Evolutionary conservation across 2,329 filamentous ascomycete genomes (phyloP), one percentile per base, ranked within the genome.

Genomic region (Scedosporium aurantiacum): DNA sequence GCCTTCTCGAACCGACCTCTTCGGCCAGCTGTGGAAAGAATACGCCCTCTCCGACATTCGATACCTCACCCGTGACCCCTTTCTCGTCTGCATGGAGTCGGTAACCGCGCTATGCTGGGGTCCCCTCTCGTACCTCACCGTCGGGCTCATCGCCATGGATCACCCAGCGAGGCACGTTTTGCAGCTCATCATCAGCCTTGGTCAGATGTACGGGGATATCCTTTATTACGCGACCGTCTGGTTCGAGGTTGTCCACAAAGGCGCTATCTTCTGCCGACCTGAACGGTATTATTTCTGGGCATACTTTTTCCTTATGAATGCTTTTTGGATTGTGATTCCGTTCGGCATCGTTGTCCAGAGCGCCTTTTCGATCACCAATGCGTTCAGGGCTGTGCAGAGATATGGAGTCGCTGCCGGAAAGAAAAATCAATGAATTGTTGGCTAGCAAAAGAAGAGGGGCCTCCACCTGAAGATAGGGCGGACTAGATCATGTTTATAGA

Each of bases 21-120:
- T 83, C 56, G 80, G 76, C 32, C 79, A 83, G 68, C 71, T 82
- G 1, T 83, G 81, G 81, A 83, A 82, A 66, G 81, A 83, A 66
- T 83, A 83, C 70, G 75, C 81, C 2, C 73, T 82, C 40, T 80
- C 79, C 7, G 81, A 83, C 68, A 82, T 79, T 2, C 77, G 81
- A 64, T 83, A 83, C 67, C 71, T 83, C 56, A 79, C 76, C 1
- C 74, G 72, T 16, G 79, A 83, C 66, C 67, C 78, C 27, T 82
- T 83, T 64, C 70, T 81, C n/a, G 72, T 82, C 18, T 77, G 75
- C 65, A 82, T 83, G 79, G 80, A 83, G 68, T 72, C 77, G 60
- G 68, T 82, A 61, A 82, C 81, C 5, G 79, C 80, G 40, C 67
- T 78, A 41, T 71, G 73, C 66, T 83, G 80, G 79, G 81, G 81